A percentile compares a stretch with the other conserved stretches of the same genome.
Evolutionary conservation across 345 rosid species (phyloP).

Genomic region (Durio zibethinus): DNA sequence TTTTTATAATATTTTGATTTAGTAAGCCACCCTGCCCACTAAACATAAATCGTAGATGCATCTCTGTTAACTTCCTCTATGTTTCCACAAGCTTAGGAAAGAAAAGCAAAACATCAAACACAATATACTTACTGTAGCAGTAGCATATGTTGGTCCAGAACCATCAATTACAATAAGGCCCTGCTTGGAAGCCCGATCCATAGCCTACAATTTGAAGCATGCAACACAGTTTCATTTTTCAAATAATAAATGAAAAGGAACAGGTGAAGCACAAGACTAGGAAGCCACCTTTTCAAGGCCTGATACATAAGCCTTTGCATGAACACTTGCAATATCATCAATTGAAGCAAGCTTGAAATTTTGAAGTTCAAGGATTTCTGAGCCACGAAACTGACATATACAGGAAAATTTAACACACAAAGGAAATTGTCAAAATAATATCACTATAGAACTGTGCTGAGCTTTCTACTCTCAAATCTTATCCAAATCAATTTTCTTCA

Average conservation of each 20-base stretch:
- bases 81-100: conserved; percentile 15
- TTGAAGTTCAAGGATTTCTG: conserved; percentile 61
- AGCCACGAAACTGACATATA: conserved; percentile 62
- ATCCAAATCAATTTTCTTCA: not conserved
- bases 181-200: conserved; percentile 64
- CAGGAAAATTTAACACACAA: not conserved
- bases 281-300: conserved; percentile 80
- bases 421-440: not conserved
- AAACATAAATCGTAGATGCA: not conserved
- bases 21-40: not conserved
- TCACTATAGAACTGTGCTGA: not conserved
- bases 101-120: conserved; percentile 8
- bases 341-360: conserved; percentile 69
- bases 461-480: not conserved
- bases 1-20: not conserved
- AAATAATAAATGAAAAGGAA: not conserved
- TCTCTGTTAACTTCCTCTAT: not conserved
- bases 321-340: conserved; percentile 75
- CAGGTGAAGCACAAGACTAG: not conserved
- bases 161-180: conserved; percentile 80
- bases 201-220: conserved; percentile 51
- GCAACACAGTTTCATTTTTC: not conserved
- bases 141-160: conserved; percentile 93
- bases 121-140: conserved; percentile 56
- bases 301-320: conserved; percentile 65